Conservation (phyloP, 257 asterid species). For the Fraxinus excelsior region DNA sequence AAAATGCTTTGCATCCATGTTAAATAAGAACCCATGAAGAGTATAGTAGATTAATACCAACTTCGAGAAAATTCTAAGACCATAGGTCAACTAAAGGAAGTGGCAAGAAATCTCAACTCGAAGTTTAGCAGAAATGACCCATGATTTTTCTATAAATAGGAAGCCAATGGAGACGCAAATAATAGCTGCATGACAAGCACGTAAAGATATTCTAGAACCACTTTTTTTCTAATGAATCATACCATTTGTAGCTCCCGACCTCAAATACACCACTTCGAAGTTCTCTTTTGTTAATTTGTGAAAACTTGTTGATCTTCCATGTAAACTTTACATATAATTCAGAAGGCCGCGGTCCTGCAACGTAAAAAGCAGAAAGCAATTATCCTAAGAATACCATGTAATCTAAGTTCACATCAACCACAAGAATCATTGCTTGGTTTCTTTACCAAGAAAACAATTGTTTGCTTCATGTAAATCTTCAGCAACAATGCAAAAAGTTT, state of each 20-base stretch:
- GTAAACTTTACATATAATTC: slow-evolving; percentile 56
- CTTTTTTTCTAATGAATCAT: slow-evolving; percentile 2
- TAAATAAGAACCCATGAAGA: neutral
- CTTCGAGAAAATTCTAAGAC: neutral
- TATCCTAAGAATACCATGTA: neutral
- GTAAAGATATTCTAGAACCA: neutral
- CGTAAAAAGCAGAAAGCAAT: slow-evolving; percentile 9
- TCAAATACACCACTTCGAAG: slow-evolving; percentile 62
- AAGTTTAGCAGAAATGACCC: neutral
- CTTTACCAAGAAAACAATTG: neutral
- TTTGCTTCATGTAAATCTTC: neutral
- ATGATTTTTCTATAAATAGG: neutral
- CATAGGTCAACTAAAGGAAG: neutral
- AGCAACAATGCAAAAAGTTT: neutral
- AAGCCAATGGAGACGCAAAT: neutral
- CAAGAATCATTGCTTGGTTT: neutral
- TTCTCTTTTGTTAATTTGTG: slow-evolving; percentile 60
- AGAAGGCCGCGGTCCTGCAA: slow-evolving; percentile 57
- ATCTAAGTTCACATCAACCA: neutral
- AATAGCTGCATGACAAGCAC: neutral
- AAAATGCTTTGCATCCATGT: neutral
- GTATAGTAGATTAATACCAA: neutral
- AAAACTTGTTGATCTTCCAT: slow-evolving; percentile 62
- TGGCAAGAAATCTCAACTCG: neutral
- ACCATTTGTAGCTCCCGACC: slow-evolving; percentile 71